Evolutionary conservation across 306 rosid species (phyloP).

Genomic region (Ammopiptanthus mongolicus): DNA sequence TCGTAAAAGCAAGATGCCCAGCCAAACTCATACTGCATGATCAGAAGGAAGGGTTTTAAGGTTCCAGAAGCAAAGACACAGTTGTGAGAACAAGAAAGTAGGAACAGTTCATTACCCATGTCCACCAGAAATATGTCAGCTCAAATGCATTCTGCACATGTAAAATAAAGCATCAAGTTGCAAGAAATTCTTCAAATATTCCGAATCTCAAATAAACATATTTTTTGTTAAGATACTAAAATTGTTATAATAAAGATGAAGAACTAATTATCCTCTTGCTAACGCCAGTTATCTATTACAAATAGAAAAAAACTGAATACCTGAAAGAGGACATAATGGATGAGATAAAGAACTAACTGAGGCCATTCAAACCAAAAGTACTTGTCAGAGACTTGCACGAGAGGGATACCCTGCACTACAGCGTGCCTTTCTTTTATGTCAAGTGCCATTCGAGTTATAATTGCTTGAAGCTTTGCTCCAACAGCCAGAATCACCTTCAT

Average conservation of each 20-base stretch:
- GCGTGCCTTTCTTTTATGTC: conserved; percentile 88
- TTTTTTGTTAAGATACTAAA: not conserved
- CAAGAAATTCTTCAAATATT: conserved; percentile 8
- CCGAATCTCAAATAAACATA: not conserved
- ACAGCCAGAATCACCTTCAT: conserved; percentile 80
- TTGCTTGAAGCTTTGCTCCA: conserved; percentile 91
- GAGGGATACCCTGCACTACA: conserved; percentile 96
- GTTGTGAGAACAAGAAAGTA: not conserved
- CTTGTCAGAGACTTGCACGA: conserved; percentile 89
- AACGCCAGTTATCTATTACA: not conserved
- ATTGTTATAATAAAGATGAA: not conserved
- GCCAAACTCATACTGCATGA: conserved; percentile 97
- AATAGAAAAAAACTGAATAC: conserved; percentile 20
- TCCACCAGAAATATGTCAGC: conserved; percentile 90
- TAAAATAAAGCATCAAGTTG: conserved; percentile 16
- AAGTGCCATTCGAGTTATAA: conserved; percentile 83
- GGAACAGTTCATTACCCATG: conserved; percentile 54
- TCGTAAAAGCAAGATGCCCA: conserved; percentile 82
- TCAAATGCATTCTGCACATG: conserved; percentile 85
- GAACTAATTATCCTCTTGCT: not conserved
- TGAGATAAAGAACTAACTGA: conserved; percentile 60
- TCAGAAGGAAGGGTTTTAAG: conserved; percentile 17
- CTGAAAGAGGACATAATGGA: conserved; percentile 91
- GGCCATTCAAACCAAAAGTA: conserved; percentile 95
- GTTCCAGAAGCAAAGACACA: conserved; percentile 4